Conservation (phyloP, 441 rosid genomes). For the Populus hybrid region DNA sequence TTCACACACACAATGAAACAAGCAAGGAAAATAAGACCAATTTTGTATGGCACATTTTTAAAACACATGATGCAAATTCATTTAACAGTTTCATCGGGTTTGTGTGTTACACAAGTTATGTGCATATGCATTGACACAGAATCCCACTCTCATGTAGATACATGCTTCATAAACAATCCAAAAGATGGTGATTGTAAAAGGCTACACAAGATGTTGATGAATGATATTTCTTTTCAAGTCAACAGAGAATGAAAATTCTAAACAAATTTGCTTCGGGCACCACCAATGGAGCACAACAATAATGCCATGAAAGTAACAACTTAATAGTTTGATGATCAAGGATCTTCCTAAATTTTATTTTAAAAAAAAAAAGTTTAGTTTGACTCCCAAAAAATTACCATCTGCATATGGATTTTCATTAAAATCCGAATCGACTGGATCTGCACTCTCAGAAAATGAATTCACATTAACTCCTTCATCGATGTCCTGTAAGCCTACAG, state of each 20-base stretch:
- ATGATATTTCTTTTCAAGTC: neutral
- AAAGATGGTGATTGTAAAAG: neutral
- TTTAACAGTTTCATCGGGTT: neutral
- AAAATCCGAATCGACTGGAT: conserved; percentile 63
- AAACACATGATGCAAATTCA: neutral
- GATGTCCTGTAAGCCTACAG: conserved; percentile 90
- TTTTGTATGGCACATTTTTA: neutral
- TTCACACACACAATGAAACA: neutral
- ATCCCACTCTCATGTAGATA: no score
- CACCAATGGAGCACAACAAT: neutral
- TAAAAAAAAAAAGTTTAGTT: neutral
- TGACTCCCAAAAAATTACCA: conserved; percentile 36
- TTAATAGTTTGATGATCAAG: neutral
- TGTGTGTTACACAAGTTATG: neutral
- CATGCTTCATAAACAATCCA: neutral
- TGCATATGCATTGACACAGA: neutral
- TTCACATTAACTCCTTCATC: conserved; percentile 85
- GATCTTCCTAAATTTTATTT: neutral
- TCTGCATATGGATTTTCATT: conserved; percentile 83
- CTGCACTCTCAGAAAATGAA: conserved; percentile 53
- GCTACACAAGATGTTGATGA: neutral
- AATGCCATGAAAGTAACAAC: neutral
- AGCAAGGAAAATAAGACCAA: neutral
- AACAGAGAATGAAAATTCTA: neutral
- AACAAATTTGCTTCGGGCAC: conserved; percentile 1